Conservation (phyloP, 805 yeast species). For the Schwanniomyces vanrijiae region DNA sequence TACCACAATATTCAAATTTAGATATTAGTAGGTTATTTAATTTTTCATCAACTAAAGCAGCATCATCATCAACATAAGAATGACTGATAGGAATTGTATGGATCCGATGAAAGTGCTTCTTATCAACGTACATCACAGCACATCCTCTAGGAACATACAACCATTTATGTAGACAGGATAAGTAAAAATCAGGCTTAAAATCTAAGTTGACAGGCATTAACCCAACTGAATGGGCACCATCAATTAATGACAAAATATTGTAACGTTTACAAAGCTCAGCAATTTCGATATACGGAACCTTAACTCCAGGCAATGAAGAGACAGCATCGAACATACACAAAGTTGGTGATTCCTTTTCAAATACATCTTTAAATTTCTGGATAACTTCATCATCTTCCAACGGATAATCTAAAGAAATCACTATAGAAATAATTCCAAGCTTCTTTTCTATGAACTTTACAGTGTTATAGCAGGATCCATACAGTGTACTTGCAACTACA, state of each 20-base stretch:
- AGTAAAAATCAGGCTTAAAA: constrained; percentile 58
- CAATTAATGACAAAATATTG: constrained; percentile 55
- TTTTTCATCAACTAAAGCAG: constrained; percentile 16
- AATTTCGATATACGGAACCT: constrained; percentile 55
- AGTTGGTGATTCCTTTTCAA: constrained; percentile 23
- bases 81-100: constrained; percentile 63
- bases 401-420: constrained; percentile 45
- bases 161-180: constrained; percentile 74
- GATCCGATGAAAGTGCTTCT: constrained; percentile 46
- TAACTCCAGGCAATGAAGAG: constrained; percentile 63
- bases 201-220: constrained; percentile 43
- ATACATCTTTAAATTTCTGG: constrained; percentile 18
- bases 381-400: constrained; percentile 35
- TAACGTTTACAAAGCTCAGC: constrained; percentile 45
- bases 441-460: constrained; percentile 39
- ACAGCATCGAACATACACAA: constrained; percentile 58
- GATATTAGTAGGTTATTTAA: constrained; percentile 33
- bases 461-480: constrained; percentile 56
- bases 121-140: constrained; percentile 58
- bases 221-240: constrained; percentile 75
- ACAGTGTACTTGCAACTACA: constrained; percentile 48
- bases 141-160: constrained; percentile 54
- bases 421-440: constrained; percentile 28
- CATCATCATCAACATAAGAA: constrained; percentile 36
- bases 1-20: constrained; percentile 53